Base-by-base conservation (phyloP, 768 basidiomycete genomes). In the Cyclocybe cylindracea region DNA sequence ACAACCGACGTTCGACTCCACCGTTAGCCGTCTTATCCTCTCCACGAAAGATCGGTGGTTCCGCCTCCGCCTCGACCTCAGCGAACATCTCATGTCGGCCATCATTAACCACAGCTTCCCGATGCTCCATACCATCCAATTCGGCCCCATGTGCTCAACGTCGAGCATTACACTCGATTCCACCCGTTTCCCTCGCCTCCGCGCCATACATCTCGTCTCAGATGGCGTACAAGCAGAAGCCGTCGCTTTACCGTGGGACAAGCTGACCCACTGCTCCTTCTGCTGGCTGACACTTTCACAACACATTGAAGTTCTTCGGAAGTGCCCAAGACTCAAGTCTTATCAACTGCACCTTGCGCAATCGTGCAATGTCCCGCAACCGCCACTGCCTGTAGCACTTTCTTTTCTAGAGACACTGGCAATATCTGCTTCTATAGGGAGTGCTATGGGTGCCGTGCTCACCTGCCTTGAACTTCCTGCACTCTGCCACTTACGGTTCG, bases 261-360 rank as follows among this genome's bases (percentile, higher is more conserved):
- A 65, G 39, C 46, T 67, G 13, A 60, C 58, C 11, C 54, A 58
- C 34, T 46, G 63, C 16, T 56, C 57, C 33, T 61, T 61, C 9
- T 56, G 55, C 31, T 65, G 63, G 66, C 60, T 59, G 10, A 62
- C 62, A 46, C 39, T 65, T 31, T 57, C 56, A 18, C 58, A 61
- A 31, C 66, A 67, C 38, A 46, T 63, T n/a, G 61, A 61, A 19
- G 56, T 67, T 42, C 44, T 67, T n/a, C 51, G 55, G 34, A 53
- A 56, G 16, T 67, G 59, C 42, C 61, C 62, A 0, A 59, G 57
- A 39, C 56, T 67, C 19, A 58, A 62, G 39, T 50, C 52, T 5
- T 65, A 59, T 35, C 55, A 59, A 24, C 52, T 67, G 51, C 55
- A 53, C 42, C 51, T 60, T 4, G 59, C 58, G 11, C 59, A 56